Evolutionary conservation across 257 asterid genomes (phyloP).

Genomic region (Thymus quinquecostatus): DNA sequence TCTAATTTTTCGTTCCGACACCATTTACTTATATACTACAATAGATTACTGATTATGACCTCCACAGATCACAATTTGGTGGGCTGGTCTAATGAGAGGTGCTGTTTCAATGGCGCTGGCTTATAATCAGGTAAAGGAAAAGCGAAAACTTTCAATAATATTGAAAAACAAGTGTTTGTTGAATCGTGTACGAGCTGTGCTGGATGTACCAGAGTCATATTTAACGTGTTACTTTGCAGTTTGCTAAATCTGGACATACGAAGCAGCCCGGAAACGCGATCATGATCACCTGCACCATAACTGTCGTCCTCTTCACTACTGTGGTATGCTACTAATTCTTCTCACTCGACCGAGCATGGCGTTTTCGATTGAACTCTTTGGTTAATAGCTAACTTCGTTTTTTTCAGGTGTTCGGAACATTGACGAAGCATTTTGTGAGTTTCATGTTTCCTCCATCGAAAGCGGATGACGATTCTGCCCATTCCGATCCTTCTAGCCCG

Average conservation of each 20-base stretch:
- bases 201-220: background rate
- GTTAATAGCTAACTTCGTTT: background rate
- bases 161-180: background rate
- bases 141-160: background rate
- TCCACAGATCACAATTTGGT: constrained; percentile 66
- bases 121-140: constrained; percentile 67
- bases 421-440: constrained; percentile 67
- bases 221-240: constrained; percentile 41
- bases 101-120: constrained; percentile 86
- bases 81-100: constrained; percentile 92
- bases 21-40: background rate
- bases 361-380: background rate
- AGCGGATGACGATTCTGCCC: background rate
- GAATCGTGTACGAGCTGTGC: background rate
- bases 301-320: constrained; percentile 70
- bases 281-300: constrained; percentile 79
- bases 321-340: constrained; percentile 47
- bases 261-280: constrained; percentile 63
- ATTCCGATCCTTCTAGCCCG: constrained; percentile 45
- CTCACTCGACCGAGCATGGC: background rate
- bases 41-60: background rate
- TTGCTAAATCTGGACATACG: constrained; percentile 73
- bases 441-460: constrained; percentile 43
- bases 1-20: background rate
- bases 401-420: constrained; percentile 61